Evolutionary conservation across 2,329 filamentous ascomycete species (phyloP).

Genomic region (Didymellaceae sp.): DNA sequence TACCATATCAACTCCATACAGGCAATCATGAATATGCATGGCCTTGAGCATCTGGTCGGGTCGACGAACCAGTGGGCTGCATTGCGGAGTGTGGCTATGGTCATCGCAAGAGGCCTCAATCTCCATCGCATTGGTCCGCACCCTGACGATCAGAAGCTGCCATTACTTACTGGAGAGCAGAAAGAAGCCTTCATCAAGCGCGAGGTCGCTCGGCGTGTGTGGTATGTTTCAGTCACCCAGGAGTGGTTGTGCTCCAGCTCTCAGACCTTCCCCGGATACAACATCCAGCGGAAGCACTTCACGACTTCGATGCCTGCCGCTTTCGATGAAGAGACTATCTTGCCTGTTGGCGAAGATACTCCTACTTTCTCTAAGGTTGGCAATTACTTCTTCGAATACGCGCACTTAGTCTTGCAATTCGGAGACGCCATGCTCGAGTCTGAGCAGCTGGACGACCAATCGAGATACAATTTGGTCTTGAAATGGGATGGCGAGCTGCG

Average conservation of each 20-base stretch:
- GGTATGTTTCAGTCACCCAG: slow-evolving; percentile 50
- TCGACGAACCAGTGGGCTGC: slow-evolving; percentile 57
- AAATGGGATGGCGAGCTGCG: slow-evolving; percentile 51
- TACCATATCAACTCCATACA: slow-evolving; percentile 50
- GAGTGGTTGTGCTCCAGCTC: slow-evolving; percentile 54
- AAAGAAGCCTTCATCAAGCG: slow-evolving; percentile 38
- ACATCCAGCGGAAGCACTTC: slow-evolving; percentile 43
- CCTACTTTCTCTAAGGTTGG: slow-evolving; percentile 41
- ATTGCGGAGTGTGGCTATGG: slow-evolving; percentile 53
- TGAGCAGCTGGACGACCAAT: slow-evolving; percentile 39
- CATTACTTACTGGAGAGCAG: slow-evolving; percentile 26
- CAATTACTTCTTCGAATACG: slow-evolving; percentile 47
- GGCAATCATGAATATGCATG: slow-evolving; percentile 57
- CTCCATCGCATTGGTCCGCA: slow-evolving; percentile 48
- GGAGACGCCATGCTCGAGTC: slow-evolving; percentile 48
- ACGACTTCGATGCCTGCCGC: slow-evolving; percentile 43
- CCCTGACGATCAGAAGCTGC: slow-evolving; percentile 32
- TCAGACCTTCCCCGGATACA: slow-evolving; percentile 47
- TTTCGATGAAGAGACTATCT: slow-evolving; percentile 48
- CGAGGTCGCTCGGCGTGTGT: slow-evolving; percentile 51
- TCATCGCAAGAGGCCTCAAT: slow-evolving; percentile 57
- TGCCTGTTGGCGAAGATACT: slow-evolving; percentile 24
- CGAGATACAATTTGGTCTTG: slow-evolving; percentile 51
- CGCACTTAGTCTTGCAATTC: slow-evolving; percentile 46
- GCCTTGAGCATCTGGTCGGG: slow-evolving; percentile 58